Percentiles rank a stretch among this genome's conserved stretches.
Conservation (phyloP, 164 flowering plant genomes). For the Pachysandra terminalis region DNA sequence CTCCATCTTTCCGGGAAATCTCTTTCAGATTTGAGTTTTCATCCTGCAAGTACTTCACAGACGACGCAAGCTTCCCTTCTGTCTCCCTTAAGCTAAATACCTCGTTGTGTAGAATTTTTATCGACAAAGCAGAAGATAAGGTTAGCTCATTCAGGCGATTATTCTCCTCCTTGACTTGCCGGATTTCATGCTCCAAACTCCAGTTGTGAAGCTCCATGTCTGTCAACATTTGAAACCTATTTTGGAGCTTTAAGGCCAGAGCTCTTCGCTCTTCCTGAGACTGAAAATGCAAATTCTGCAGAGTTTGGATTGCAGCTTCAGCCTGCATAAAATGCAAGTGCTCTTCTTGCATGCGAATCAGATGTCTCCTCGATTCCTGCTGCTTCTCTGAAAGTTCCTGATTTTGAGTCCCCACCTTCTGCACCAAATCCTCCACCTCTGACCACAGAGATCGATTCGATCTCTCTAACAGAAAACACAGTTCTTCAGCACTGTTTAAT, state of each 20-base stretch:
- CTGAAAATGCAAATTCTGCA: slow-evolving; percentile 57
- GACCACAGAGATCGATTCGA: slow-evolving; percentile 53
- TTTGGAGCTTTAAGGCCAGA: slow-evolving; percentile 56
- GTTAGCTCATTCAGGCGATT: slow-evolving; percentile 50
- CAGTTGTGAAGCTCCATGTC: slow-evolving; percentile 55
- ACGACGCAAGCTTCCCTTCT: slow-evolving; percentile 56
- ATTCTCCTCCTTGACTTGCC: slow-evolving; percentile 49
- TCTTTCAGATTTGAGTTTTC: slow-evolving; percentile 67
- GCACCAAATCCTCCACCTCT: slow-evolving; percentile 48
- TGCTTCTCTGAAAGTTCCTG: slow-evolving; percentile 60
- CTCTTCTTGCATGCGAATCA: slow-evolving; percentile 49
- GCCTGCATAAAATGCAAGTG: slow-evolving; percentile 41
- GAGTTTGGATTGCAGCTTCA: slow-evolving; percentile 50
- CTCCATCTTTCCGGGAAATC: slow-evolving; percentile 33
- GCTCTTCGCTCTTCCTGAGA: slow-evolving; percentile 71
- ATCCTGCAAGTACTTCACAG: slow-evolving; percentile 60
- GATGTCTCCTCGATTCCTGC: slow-evolving; percentile 57
- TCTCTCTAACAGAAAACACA: slow-evolving; percentile 39
- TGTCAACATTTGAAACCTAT: slow-evolving; percentile 53
- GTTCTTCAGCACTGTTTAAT: slow-evolving; percentile 55
- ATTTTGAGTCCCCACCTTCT: slow-evolving; percentile 54
- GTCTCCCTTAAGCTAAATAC: slow-evolving; percentile 47
- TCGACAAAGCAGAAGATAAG: slow-evolving; percentile 34
- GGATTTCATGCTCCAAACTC: slow-evolving; percentile 51
- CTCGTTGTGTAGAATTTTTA: slow-evolving; percentile 52